Conservation (phyloP, 805 yeast species). For the Maudiozyma barnettii region DNA sequence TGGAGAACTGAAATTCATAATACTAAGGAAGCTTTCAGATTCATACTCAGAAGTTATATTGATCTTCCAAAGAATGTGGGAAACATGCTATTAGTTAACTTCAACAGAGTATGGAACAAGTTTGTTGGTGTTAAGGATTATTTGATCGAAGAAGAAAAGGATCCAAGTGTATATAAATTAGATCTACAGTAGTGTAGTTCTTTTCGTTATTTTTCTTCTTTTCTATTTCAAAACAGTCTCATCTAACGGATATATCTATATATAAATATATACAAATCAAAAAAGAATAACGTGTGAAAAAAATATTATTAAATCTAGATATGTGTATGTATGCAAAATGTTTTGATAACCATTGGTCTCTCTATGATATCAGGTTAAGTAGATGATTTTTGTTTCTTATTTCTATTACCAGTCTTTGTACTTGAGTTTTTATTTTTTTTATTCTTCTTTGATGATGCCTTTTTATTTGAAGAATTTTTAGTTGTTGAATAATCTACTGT, state of each 20-base stretch:
- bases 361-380: not conserved
- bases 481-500: not conserved
- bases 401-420: not conserved
- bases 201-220: too few relatives aligned
- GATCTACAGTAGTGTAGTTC: constrained; percentile 20
- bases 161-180: constrained; percentile 15
- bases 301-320: not conserved
- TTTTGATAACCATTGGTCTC: not conserved
- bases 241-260: too few relatives aligned
- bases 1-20: constrained; percentile 43
- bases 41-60: constrained; percentile 56
- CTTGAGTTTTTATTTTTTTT: not conserved
- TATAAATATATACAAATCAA: not conserved
- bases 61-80: constrained; percentile 59
- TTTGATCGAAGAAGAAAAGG: constrained; percentile 17
- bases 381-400: not conserved
- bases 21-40: constrained; percentile 50
- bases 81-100: constrained; percentile 38
- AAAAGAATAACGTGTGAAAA: not conserved
- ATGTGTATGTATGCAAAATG: not conserved
- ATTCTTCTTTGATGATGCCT: constrained; percentile 9
- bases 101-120: constrained; percentile 57
- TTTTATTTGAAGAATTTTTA: constrained; percentile 4
- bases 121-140: constrained; percentile 52
- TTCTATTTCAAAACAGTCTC: too few relatives aligned